Evolutionary conservation across 78 protist genomes (phyloP).

Genomic region (Dictyostelium brefeldianum): DNA sequence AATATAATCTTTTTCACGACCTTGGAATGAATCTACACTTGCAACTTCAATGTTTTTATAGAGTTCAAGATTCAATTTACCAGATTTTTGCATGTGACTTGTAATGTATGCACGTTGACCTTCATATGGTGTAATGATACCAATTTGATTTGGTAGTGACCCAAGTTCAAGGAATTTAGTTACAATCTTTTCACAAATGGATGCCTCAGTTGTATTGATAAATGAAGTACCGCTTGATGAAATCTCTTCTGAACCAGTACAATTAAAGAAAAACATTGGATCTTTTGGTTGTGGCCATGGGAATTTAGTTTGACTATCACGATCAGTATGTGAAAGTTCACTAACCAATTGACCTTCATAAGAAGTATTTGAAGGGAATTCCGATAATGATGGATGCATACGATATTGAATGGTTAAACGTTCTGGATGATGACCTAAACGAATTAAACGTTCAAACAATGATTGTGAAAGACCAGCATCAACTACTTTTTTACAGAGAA

Average conservation of each 20-base stretch:
- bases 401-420: conserved; percentile 99
- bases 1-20: conserved; percentile 99
- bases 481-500: conserved; percentile 98
- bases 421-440: conserved; percentile 94
- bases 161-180: conserved; percentile 94
- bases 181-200: conserved; percentile 95
- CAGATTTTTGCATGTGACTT: conserved; percentile 91
- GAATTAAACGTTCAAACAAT: conserved; percentile 98
- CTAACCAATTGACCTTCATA: conserved; percentile 98
- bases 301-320: conserved; percentile 70
- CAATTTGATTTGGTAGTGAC: conserved; percentile 96
- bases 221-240: conserved; percentile 98
- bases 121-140: conserved; percentile 99
- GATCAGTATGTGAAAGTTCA: conserved; percentile 53
- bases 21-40: conserved; percentile 99
- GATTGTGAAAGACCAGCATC: conserved; percentile 97
- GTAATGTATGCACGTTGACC: conserved; percentile 99
- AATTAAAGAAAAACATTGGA: conserved; percentile 98
- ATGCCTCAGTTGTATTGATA: conserved; percentile 99
- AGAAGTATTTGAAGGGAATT: conserved; percentile 98
- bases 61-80: conserved; percentile 88
- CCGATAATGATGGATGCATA: conserved; percentile 99
- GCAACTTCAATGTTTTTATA: conserved; percentile 96
- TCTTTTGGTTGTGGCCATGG: conserved; percentile 96
- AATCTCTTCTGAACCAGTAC: conserved; percentile 97